A percentile compares a stretch with the other conserved stretches of the same genome.
These are phyloP conservation scores for Tubosaeta brunneosetosa DNA, from an alignment of 768 basidiomycete species.

Conservation along the genomic window DNA sequence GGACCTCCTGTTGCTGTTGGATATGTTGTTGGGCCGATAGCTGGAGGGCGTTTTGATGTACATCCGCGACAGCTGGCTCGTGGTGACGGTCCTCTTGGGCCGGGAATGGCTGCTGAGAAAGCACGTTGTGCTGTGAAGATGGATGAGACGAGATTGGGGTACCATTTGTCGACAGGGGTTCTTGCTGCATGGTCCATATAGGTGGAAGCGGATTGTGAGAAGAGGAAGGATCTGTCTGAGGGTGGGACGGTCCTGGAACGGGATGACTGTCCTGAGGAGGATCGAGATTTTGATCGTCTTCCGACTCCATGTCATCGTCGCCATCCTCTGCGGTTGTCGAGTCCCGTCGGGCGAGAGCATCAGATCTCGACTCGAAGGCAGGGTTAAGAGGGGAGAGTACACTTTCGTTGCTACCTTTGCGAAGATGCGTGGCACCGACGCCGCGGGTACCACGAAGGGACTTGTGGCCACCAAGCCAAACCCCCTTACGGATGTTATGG, in stretches of 20 bases:
- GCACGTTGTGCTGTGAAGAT: constrained; percentile 25
- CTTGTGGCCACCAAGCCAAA: constrained; percentile 44
- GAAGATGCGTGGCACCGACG: constrained; percentile 29
- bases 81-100: constrained; percentile 26
- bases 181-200: constrained; percentile 32
- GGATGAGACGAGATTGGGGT: constrained; percentile 32
- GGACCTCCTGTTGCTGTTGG: constrained; percentile 26
- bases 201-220: constrained; percentile 30
- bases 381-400: constrained; percentile 39
- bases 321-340: constrained; percentile 29
- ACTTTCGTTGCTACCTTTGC: constrained; percentile 34
- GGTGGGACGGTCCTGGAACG: constrained; percentile 27
- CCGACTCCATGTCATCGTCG: constrained; percentile 35
- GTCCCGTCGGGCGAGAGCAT: constrained; percentile 24
- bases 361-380: constrained; percentile 34
- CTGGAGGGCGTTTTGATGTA: constrained; percentile 27
- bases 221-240: constrained; percentile 21
- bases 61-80: constrained; percentile 21
- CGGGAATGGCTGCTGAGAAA: constrained; percentile 29
- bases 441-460: constrained; percentile 30
- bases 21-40: constrained; percentile 30
- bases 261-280: constrained; percentile 22
- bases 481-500: constrained; percentile 66
- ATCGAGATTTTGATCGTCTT: constrained; percentile 31
- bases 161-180: constrained; percentile 22